These are phyloP conservation scores for Ophiognomonia clavigignenti-juglandacearum DNA, from an alignment of 2,329 filamentous ascomycete genomes.

Conservation along the genomic window DNA sequence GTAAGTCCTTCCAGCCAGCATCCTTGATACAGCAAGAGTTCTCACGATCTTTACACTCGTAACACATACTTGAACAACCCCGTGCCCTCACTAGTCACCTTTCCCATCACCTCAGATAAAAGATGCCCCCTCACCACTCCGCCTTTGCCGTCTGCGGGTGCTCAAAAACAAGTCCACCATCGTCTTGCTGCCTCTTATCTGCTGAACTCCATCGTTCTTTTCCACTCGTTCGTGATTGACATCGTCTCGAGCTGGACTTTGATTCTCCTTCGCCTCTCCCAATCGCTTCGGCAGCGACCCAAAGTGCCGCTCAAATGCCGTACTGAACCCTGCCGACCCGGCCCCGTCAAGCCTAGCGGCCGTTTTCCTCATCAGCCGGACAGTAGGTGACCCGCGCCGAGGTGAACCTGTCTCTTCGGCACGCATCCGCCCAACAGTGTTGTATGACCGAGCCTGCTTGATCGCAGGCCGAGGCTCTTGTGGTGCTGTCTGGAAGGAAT, in stretches of 20 bases:
- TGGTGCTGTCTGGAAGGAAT: not conserved
- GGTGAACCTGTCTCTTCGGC: slow-evolving; percentile 11
- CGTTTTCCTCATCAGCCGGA: slow-evolving; percentile 13
- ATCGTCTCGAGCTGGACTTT: not conserved
- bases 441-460: slow-evolving; percentile 6
- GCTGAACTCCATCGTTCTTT: not conserved
- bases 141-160: slow-evolving; percentile 4
- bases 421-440: not conserved
- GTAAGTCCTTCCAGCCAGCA: not conserved
- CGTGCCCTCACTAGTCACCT: too few relatives aligned
- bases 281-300: slow-evolving; percentile 1
- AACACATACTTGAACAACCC: not conserved
- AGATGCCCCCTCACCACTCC: slow-evolving; percentile 4
- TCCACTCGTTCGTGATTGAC: not conserved
- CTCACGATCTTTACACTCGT: not conserved
- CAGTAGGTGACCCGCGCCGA: slow-evolving; percentile 3
- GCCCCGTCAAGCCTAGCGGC: not conserved
- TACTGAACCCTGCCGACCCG: slow-evolving; percentile 10
- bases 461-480: not conserved
- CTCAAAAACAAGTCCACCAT: slow-evolving; percentile 16
- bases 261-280: slow-evolving; percentile 10
- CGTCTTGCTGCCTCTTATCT: slow-evolving; percentile 3
- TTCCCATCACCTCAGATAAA: too few relatives aligned
- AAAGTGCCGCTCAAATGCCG: slow-evolving; percentile 11
- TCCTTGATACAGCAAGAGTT: not conserved